Conservation (phyloP, 805 yeast genomes). For the Diddensiella transvaalensis region DNA sequence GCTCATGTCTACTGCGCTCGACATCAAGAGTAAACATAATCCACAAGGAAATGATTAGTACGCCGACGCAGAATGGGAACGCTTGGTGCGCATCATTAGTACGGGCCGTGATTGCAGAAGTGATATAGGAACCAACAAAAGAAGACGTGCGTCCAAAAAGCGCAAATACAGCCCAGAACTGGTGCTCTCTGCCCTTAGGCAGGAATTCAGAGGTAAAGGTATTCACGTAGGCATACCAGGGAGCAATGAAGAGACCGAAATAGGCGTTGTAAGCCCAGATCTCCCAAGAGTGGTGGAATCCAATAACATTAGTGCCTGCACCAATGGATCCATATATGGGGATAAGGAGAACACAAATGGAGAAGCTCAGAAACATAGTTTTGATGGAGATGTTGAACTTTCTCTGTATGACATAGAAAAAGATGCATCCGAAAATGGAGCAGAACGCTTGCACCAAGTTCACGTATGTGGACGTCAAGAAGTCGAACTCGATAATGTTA, state of each 20-base stretch:
- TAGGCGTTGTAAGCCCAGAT: conserved; percentile 18
- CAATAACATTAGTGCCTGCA: conserved; percentile 11
- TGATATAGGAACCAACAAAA: conserved; percentile 17
- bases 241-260: conserved; percentile 13
- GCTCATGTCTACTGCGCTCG: conserved; percentile 11
- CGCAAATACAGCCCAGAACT: conserved; percentile 16
- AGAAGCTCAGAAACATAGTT: conserved; percentile 14
- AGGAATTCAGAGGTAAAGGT: conserved; percentile 15
- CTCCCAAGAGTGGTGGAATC: conserved; percentile 15
- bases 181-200: conserved; percentile 15
- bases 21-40: conserved; percentile 12
- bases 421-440: conserved; percentile 10
- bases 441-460: conserved; percentile 14
- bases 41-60: conserved; percentile 12
- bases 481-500: conserved; percentile 14
- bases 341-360: conserved; percentile 10
- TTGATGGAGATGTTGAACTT: conserved; percentile 14
- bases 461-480: conserved; percentile 13
- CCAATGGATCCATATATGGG: conserved; percentile 17
- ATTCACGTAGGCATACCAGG: conserved; percentile 16
- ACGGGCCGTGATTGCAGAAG: conserved; percentile 17
- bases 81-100: conserved; percentile 15
- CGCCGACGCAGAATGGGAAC: conserved; percentile 15
- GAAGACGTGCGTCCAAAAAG: conserved; percentile 14
- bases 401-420: conserved; percentile 9